Evolutionary conservation across 176 grass and related monocot species (phyloP), one percentile per base, ranked within the genome.

Genomic region (Oryza longistaminata): DNA sequence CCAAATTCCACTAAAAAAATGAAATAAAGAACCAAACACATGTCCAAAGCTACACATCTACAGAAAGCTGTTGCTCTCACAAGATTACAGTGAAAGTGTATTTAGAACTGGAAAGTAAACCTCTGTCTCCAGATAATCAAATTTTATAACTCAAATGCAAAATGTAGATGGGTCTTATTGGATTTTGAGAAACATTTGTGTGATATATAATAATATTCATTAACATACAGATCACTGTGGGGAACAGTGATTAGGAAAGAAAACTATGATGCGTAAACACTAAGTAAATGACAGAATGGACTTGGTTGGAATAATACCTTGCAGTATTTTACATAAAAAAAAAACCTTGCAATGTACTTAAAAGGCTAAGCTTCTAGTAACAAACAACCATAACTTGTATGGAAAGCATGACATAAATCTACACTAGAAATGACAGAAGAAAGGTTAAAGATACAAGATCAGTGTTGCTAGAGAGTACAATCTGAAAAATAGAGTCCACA

Each of bases 401-500:
- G 33, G 17, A 49, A 66, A 83, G 44, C 13, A 67, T 75, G 82
- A 66, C 42, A 75, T 46, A 68, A 7, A 66, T 66, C 14, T 22
- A 9, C 12, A 24, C 16, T n/a, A 27, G 21, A 25, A 42, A 43
- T 33, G 79, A 42, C 13, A 71, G 11, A 19, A 82, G 40, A 50
- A 67, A 40, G 12, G 37, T 67, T 7, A 68, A 55, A 42, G 7
- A 34, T 49, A 79, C 37, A 33, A 33, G 15, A n/a, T 27, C 21
- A 48, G 9, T 35, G n/a, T 61, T 70, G 4, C 75, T 71, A 78
- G 33, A 62, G 17, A 71, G 12, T 64, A 29, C 53, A 73, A 66
- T 37, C 22, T 79, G 7, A 67, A 86, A 80, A 80, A 80, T 67
- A 48, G 15, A 81, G 74, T 73, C 60, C 27, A 27, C 7, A 75